Evolutionary conservation across 768 basidiomycete species (phyloP).

Genomic region (Panellus pusillus): DNA sequence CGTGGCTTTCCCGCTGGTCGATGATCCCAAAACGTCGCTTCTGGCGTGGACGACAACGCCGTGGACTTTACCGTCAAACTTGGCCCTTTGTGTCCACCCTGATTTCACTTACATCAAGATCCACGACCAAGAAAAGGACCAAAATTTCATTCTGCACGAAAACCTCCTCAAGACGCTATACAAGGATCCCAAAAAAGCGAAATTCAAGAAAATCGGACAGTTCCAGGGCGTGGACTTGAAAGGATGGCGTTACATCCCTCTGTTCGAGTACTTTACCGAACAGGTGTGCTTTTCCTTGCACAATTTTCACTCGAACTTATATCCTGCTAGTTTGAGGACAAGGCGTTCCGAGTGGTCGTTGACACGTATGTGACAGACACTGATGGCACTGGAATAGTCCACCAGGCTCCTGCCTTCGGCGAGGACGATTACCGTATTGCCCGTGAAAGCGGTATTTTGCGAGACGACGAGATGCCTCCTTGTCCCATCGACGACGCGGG

Average conservation of each 20-base stretch:
- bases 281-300: slow-evolving; percentile 50
- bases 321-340: slow-evolving; percentile 76
- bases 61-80: slow-evolving; percentile 96
- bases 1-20: slow-evolving; percentile 88
- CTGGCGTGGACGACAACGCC: slow-evolving; percentile 99
- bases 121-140: slow-evolving; percentile 80
- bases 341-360: slow-evolving; percentile 83
- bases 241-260: slow-evolving; percentile 91
- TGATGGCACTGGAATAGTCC: slow-evolving; percentile 97
- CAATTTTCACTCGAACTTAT: neutral
- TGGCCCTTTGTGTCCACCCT: slow-evolving; percentile 94
- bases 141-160: slow-evolving; percentile 92
- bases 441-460: slow-evolving; percentile 79
- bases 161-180: slow-evolving; percentile 82
- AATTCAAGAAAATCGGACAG: slow-evolving; percentile 86
- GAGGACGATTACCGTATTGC: slow-evolving; percentile 98
- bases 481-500: slow-evolving; percentile 94
- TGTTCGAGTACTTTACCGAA: slow-evolving; percentile 97
- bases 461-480: slow-evolving; percentile 89
- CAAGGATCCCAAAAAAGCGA: slow-evolving; percentile 97
- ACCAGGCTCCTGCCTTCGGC: slow-evolving; percentile 97
- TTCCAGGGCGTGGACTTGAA: slow-evolving; percentile 93
- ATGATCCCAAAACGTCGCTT: slow-evolving; percentile 86
- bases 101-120: slow-evolving; percentile 97
- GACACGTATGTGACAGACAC: slow-evolving; percentile 93